Conservation (phyloP, 2,329 filamentous ascomycete species). For the Cordyceps pruinosa region DNA sequence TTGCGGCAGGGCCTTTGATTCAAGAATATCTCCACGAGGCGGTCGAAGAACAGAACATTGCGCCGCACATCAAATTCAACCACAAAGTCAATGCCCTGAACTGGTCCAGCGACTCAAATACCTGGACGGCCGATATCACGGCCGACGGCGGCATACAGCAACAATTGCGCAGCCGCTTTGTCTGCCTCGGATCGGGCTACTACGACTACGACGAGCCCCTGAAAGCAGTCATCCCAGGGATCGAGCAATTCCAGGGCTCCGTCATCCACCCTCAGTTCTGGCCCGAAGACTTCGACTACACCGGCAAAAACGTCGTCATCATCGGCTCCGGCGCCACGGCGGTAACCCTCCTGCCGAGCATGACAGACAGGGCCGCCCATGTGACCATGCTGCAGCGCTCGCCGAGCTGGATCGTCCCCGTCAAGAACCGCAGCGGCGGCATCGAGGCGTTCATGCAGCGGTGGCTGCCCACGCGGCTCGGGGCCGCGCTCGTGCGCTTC, state of each 20-base stretch:
- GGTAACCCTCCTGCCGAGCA: constrained; percentile 55
- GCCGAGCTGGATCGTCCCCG: constrained; percentile 51
- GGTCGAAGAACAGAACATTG: constrained; percentile 41
- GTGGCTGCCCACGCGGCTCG: constrained; percentile 35
- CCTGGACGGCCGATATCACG: neutral
- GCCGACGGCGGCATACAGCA: constrained; percentile 19
- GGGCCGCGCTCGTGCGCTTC: constrained; percentile 39
- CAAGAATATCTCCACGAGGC: constrained; percentile 46
- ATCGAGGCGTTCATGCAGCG: constrained; percentile 23
- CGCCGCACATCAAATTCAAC: constrained; percentile 46
- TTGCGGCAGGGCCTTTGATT: constrained; percentile 48
- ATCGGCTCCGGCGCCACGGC: constrained; percentile 64
- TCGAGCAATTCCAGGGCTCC: constrained; percentile 29
- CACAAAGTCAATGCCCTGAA: constrained; percentile 42
- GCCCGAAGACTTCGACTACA: constrained; percentile 60
- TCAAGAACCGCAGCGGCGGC: constrained; percentile 27
- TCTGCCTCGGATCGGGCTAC: constrained; percentile 54
- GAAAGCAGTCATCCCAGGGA: constrained; percentile 38
- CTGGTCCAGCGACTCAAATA: constrained; percentile 15
- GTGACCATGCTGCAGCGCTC: constrained; percentile 67
- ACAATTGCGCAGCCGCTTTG: constrained; percentile 37
- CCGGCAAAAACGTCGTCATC: constrained; percentile 56
- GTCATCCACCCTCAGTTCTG: constrained; percentile 68
- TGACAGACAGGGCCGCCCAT: constrained; percentile 49
- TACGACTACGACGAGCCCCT: constrained; percentile 60